Conservation (phyloP, 306 rosid species). For the Dicorynia guianensis region DNA sequence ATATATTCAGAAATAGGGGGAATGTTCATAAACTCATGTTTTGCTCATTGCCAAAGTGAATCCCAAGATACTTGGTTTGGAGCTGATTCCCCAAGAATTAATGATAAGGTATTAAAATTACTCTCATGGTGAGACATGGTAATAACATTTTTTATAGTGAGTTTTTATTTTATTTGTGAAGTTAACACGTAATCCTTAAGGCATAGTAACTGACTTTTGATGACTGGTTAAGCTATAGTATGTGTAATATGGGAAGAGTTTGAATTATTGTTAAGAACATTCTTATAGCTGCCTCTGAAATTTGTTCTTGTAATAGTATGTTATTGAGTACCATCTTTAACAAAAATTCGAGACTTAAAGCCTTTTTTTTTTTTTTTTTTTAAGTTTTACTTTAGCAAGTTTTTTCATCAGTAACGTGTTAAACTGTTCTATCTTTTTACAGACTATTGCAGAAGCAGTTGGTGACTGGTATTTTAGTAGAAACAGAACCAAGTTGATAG, state of each 20-base stretch:
- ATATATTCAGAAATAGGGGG: slow-evolving; percentile 73
- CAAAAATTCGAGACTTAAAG: slow-evolving; percentile 7
- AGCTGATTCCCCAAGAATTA: slow-evolving; percentile 74
- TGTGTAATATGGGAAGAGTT: slow-evolving; percentile 1
- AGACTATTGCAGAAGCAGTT: slow-evolving; percentile 93
- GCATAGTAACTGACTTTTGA: neutral
- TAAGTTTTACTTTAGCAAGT: slow-evolving; percentile 1
- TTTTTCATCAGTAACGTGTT: slow-evolving; percentile 16
- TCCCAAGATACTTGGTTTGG: slow-evolving; percentile 89
- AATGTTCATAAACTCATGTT: slow-evolving; percentile 88
- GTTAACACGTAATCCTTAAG: slow-evolving; percentile 1
- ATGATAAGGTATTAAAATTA: slow-evolving; percentile 60
- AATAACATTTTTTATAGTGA: slow-evolving; percentile 7
- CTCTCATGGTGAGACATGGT: neutral
- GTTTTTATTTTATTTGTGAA: neutral
- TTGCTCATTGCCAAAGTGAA: slow-evolving; percentile 99
- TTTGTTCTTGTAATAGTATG: neutral
- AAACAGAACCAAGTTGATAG: slow-evolving; percentile 65
- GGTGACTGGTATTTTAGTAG: slow-evolving; percentile 96
- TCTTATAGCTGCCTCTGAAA: neutral
- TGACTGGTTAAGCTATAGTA: neutral
- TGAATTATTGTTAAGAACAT: neutral
- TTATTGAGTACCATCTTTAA: slow-evolving; percentile 9
- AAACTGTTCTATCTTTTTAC: slow-evolving; percentile 37
- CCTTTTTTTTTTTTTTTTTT: neutral